phyloP scores from a whole-genome alignment of 1,284 basidiomycete species.

The Ustilago sp. region DNA sequence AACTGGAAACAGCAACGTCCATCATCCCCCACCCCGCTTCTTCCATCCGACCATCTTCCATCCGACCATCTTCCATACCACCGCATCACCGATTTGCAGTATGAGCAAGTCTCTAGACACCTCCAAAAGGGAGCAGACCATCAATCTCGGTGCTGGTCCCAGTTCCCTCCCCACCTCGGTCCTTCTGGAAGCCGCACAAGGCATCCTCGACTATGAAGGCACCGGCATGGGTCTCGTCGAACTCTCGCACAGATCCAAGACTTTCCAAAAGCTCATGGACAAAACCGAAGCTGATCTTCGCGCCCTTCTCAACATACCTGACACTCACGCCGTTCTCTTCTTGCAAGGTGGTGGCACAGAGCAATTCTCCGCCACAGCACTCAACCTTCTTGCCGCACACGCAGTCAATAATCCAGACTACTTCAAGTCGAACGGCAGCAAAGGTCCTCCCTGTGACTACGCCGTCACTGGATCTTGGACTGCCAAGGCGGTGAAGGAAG shows the following conservation, averaged over 20 bases:
- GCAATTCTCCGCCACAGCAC: slow-evolving; percentile 66
- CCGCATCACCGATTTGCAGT: neutral
- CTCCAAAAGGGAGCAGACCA: slow-evolving; percentile 56
- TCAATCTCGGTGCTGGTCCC: slow-evolving; percentile 68
- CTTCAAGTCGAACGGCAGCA: slow-evolving; percentile 38
- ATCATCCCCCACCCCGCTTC: neutral
- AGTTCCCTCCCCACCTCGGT: slow-evolving; percentile 65
- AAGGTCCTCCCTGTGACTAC: slow-evolving; percentile 66
- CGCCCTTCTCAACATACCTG: slow-evolving; percentile 57
- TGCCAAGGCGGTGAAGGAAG: slow-evolving; percentile 65
- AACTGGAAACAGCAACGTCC: neutral
- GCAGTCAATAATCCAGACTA: slow-evolving; percentile 62
- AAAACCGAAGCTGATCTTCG: slow-evolving; percentile 65
- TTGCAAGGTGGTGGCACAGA: slow-evolving; percentile 68
- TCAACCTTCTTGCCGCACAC: slow-evolving; percentile 66
- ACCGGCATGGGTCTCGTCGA: slow-evolving; percentile 68
- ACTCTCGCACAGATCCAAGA: slow-evolving; percentile 66
- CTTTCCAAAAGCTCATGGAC: slow-evolving; percentile 63
- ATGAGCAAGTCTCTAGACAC: slow-evolving; percentile 46
- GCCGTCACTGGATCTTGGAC: slow-evolving; percentile 67
- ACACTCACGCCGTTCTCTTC: slow-evolving; percentile 65
- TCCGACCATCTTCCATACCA: neutral
- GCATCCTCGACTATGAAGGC: slow-evolving; percentile 62
- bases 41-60: neutral
- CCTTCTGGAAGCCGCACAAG: slow-evolving; percentile 65